Base-by-base conservation (phyloP, 345 rosid species). In the Brassica carinata region DNA sequence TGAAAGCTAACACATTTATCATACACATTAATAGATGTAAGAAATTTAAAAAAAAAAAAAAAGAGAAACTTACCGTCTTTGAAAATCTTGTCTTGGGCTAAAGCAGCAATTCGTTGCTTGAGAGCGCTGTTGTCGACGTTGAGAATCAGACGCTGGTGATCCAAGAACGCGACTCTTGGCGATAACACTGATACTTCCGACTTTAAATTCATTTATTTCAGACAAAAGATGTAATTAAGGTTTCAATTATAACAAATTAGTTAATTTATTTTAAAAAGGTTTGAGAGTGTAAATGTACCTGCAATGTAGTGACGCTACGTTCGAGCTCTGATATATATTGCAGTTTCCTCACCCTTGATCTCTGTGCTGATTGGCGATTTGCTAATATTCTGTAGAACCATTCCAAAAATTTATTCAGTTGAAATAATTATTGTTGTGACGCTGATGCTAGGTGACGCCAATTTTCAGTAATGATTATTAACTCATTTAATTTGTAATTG, bases 241-340 rank as follows among this genome's bases (percentile, higher is more conserved):
- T 15, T 36, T 38, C 7, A 66, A 34, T 51, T 4, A 72, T 31
- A 14, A 61, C 30, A 61, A 26, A 33, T 38, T 11, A 18, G 17
- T 67, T 23, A 2, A 43, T 43, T 43, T 13, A 9, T 3, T 45
- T 13, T n/a, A 7, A 55, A 55, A 55, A 58, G 2, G 14, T 7
- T 15, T 65, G 36, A 57, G 3, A 57, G 23, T 74, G 68, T 33
- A 27, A 51, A 40, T 38, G 43, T 75, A 88, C 98, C 84, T 94
- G 98, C 80, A 94, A 84, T 10, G 96, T 84, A 53, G 90, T 90
- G 36, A 94, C 93, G 79, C 92, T 88, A 1, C 94, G 98, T 85
- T 94, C 97, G 14, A 94, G 97, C 82, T 92, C 97, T 36, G 96
- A 92, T 72, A 94, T 94, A 86, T 94, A 92, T 79, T 92, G 96